A percentile compares a stretch with the other conserved stretches of the same genome.
These are phyloP conservation scores for Hippophae tibetana DNA, from an alignment of 306 rosid genomes.

Conservation along the genomic window DNA sequence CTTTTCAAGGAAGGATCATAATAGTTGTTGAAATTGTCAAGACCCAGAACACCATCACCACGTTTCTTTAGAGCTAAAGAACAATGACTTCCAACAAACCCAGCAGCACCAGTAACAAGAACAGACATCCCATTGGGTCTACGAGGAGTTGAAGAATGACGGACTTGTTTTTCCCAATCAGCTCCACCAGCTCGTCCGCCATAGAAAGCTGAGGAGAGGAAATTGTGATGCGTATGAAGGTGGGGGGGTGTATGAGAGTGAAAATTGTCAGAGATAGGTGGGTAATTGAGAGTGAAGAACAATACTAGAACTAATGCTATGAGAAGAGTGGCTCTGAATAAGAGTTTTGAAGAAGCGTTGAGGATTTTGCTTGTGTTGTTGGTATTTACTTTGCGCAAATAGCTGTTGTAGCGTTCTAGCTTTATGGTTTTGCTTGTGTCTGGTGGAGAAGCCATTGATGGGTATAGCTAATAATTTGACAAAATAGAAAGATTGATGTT, in stretches of 20 bases:
- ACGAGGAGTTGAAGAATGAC: conserved; percentile 62
- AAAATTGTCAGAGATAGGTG: conserved; percentile 31
- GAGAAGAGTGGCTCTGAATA: conserved; percentile 19
- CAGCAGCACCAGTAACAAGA: no score
- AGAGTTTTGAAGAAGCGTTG: conserved; percentile 74
- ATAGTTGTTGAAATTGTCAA: no score
- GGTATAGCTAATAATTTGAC: no score
- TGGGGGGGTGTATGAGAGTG: background rate
- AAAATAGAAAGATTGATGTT: background rate
- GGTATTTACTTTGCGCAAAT: conserved; percentile 39
- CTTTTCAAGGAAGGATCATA: no score
- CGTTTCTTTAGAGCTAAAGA: no score
- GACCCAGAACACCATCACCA: no score
- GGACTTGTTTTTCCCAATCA: conserved; percentile 73
- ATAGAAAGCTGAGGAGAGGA: conserved; percentile 62
- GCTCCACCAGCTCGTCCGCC: conserved; percentile 42
- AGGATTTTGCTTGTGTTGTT: conserved; percentile 71
- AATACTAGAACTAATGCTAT: conserved; percentile 59
- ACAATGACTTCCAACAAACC: no score
- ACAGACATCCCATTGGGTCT: conserved; percentile 22
- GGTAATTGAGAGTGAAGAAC: conserved; percentile 73
- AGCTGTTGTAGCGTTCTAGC: conserved; percentile 84
- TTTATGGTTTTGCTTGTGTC: conserved; percentile 86
- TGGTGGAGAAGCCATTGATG: conserved; percentile 66
- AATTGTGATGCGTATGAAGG: conserved; percentile 31